A percentile compares a stretch with the other conserved stretches of the same genome.
These are phyloP conservation scores for Cudoniella acicularis DNA, from an alignment of 495 filamentous ascomycete species.

Conservation along the genomic window DNA sequence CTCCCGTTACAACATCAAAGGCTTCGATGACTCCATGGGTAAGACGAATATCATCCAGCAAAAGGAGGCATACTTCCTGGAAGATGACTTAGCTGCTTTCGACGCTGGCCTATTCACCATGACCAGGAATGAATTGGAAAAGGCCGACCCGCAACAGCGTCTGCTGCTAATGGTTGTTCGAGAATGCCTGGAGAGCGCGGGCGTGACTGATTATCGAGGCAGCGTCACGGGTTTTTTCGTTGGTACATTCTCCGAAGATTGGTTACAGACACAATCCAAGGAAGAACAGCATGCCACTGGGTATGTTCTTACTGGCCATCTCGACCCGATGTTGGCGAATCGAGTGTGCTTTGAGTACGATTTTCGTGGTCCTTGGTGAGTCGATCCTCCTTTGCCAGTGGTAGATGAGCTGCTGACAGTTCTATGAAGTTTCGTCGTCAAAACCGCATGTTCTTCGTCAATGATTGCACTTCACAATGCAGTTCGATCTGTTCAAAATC, in stretches of 20 bases:
- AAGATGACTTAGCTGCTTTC: constrained; percentile 49
- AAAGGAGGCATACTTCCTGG: constrained; percentile 40
- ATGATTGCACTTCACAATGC: background rate
- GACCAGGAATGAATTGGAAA: constrained; percentile 47
- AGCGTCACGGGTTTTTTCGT: constrained; percentile 28
- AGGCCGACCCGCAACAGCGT: constrained; percentile 55
- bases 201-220: constrained; percentile 26
- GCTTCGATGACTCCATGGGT: background rate
- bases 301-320: constrained; percentile 32
- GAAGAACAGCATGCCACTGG: constrained; percentile 31
- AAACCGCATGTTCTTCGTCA: constrained; percentile 78
- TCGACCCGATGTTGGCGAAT: constrained; percentile 52
- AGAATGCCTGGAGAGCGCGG: constrained; percentile 53
- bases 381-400: background rate
- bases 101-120: constrained; percentile 59
- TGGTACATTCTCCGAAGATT: constrained; percentile 35
- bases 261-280: constrained; percentile 28
- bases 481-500: background rate
- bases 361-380: constrained; percentile 44
- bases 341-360: constrained; percentile 57
- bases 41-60: constrained; percentile 18
- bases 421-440: constrained; percentile 58
- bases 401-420: background rate
- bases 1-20: constrained; percentile 3
- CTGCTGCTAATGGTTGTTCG: constrained; percentile 52